A percentile compares a stretch with the other conserved stretches of the same genome.
These are phyloP conservation scores for Nicotiana otophora DNA, from an alignment of 257 asterid genomes.

Conservation along the genomic window DNA sequence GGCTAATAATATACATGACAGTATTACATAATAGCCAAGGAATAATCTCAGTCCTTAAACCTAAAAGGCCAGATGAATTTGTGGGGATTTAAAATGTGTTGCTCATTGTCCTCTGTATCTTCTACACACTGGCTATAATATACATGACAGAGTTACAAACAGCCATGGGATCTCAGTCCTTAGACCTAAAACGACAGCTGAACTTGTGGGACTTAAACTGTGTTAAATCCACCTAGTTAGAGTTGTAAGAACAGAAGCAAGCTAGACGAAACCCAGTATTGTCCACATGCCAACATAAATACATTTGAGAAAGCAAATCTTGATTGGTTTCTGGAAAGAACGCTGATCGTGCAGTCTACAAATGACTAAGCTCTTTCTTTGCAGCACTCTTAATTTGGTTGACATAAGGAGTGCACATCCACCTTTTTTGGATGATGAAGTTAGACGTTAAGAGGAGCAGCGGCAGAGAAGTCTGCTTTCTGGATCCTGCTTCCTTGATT, in stretches of 20 bases:
- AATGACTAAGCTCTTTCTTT: not conserved
- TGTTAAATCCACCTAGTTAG: not conserved
- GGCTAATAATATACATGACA: not conserved
- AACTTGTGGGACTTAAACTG: not conserved
- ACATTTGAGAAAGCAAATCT: not conserved
- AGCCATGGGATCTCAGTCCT: not conserved
- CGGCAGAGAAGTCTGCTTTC: not conserved
- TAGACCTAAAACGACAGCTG: not conserved
- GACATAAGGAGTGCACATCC: not conserved
- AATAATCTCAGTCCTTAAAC: not conserved
- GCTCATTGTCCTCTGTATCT: not conserved
- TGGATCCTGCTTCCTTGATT: not conserved
- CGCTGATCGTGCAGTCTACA: not conserved
- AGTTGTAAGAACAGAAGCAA: not conserved
- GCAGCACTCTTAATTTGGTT: not conserved
- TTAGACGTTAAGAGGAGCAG: not conserved
- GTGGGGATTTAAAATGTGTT: not conserved
- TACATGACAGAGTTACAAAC: not conserved
- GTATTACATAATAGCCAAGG: not conserved
- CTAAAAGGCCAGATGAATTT: not conserved
- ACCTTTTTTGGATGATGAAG: not conserved
- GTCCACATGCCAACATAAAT: not conserved
- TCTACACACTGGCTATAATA: not conserved
- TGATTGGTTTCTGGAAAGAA: not conserved
- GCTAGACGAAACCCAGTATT: not conserved